Percentiles rank a stretch among this genome's conserved stretches.
Evolutionary conservation across 2,329 filamentous ascomycete species (phyloP).

Genomic region (Rutstroemia sp.): DNA sequence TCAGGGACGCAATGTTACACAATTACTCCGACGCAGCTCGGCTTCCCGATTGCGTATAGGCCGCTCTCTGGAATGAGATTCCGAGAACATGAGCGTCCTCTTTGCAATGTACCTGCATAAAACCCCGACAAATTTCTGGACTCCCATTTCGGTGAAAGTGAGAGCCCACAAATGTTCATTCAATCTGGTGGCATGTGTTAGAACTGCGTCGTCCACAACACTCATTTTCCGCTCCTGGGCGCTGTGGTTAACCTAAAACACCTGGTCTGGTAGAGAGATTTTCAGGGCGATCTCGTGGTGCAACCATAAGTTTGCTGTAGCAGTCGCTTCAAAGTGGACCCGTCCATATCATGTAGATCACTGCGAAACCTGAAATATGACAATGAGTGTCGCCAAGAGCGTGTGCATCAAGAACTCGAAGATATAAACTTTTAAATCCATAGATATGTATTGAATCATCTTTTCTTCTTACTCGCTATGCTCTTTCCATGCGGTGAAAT

Average conservation of each 20-base stretch:
- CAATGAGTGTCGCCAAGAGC: no score
- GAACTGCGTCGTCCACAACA: neutral
- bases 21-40: neutral
- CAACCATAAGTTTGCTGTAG: no score
- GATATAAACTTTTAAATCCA: no score
- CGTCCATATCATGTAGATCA: no score
- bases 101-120: neutral
- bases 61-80: neutral
- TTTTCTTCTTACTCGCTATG: constrained; percentile 16
- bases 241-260: no score
- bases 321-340: no score
- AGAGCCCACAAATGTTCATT: neutral
- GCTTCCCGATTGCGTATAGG: neutral
- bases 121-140: neutral
- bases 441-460: constrained; percentile 11
- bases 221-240: no score
- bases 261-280: no score
- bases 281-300: no score
- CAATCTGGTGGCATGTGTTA: neutral
- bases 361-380: no score
- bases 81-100: neutral
- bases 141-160: neutral
- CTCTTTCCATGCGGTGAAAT: constrained; percentile 21
- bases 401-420: no score
- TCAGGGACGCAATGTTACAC: neutral